Base-by-base conservation (phyloP, 2,329 filamentous ascomycete genomes). In the Nectriaceae sp. region DNA sequence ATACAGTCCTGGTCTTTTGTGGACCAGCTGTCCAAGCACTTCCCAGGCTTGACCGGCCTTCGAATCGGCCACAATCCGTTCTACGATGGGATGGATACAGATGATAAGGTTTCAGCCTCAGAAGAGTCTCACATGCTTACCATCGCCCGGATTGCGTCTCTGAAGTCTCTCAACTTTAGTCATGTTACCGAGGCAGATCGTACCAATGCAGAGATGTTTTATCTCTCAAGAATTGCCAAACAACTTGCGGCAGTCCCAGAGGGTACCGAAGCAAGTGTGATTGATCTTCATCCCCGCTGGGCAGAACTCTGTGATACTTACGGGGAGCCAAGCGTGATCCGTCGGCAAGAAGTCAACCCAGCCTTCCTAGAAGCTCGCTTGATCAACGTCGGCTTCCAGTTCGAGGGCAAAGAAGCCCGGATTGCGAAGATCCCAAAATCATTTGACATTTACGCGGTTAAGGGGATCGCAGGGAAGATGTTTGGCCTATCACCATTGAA, bases 61-160 rank as follows among this genome's bases (percentile, higher is more conserved):
- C 88, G 92, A 15, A 83, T 96, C 52, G 84, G 89, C 4, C 86
- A 91, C 64, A 97, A 97, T 58, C 92, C 93, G 4, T 78, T 97
- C 19, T 95, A 90, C 69, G 76, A 85, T 45, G 54, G 75, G 67
- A 21, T 71, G 72, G 55, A 65, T 60, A 41, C 21, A 11, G 24
- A 18, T 4, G 31, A 42, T 5, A 75, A 62, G n/a, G 65, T 71
- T 44, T 73, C 71, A 45, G 69, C 72, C 20, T 70, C 78, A 21
- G 90, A 96, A 46, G 89, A 96, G 62, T 87, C 89, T 1, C 93
- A 91, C 72, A 96, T 96, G 89, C 79, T 97, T 40, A 90, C 89
- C 1, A 75, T 96, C 21, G 89, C 87, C 21, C 88, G 91, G 3
- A 75, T 97, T 2, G 78, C 80, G 1, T 72, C 74, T 2, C 78